Evolutionary conservation across 495 filamentous ascomycete species (phyloP), one percentile per base, ranked within the genome.

Genomic region (Xylaria nigripes): DNA sequence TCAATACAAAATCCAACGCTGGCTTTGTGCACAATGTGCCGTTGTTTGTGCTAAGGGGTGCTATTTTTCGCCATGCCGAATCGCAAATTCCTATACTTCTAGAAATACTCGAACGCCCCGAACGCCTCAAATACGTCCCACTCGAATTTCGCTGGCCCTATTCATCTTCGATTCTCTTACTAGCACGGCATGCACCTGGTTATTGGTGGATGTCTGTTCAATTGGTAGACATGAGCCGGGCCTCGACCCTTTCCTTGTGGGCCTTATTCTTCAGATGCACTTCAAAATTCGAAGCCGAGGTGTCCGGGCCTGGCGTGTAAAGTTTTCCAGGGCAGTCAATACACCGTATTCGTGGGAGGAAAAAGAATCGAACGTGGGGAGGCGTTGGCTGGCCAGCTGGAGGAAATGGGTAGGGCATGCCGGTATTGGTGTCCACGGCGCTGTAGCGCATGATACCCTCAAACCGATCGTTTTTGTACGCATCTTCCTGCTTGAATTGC

Each of bases 291-390:
- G 84, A 83, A 10, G 90, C 85, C 0, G 90, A 89, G 63, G 77
- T 83, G 21, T 82, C 88, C 0, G 92, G 91, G 0, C 87, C 86
- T 1, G 89, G 86, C 0, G 86, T 95, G 66, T 98, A 98, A 27
- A 95, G 71, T 66, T 96, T 96, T 30, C 90, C 89, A 2, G 92
- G 87, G 69, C 93, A 96, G 64, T 96, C 93, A 40, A 82, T 79
- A 63, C 93, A 98, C 30, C 85, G 78, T 50, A 96, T 95, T 25
- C 93, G 80, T 0, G 93, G 90, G 36, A 94, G 75, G 56, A 81
- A 94, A 68, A 85, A 80, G 41, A 81, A 86, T 68, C 86, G 85
- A 55, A 86, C 68, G 58, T 78, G 66, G 6, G 74, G 62, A 5
- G 82, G 75, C 7, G 70, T 55, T 3, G 80, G 68, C 21, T 77